Evolutionary conservation across 352 stramenopile species (phyloP).

Genomic region (Globisporangium emineosum): DNA sequence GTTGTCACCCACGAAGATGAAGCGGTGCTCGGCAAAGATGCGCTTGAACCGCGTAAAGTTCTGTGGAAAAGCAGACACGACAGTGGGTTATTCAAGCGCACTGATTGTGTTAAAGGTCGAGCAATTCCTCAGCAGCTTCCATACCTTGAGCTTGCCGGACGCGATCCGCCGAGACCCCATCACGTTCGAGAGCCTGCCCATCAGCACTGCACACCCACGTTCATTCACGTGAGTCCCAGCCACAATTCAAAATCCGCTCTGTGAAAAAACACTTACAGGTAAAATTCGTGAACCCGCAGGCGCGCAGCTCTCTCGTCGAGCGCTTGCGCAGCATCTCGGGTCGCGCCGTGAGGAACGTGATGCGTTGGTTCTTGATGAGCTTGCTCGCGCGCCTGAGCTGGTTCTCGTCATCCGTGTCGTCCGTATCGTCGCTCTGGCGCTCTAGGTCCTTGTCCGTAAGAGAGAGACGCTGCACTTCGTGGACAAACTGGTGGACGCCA

Average conservation of each 20-base stretch:
- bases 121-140: neutral
- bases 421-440: conserved; percentile 6
- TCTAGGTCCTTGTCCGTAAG: conserved; percentile 22
- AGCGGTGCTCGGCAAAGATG: conserved; percentile 68
- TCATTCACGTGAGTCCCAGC: neutral
- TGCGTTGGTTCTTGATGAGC: conserved; percentile 30
- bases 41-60: conserved; percentile 76
- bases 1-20: conserved; percentile 82
- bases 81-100: neutral
- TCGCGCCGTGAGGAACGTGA: conserved; percentile 74
- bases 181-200: conserved; percentile 65
- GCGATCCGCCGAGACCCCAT: conserved; percentile 66
- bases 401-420: conserved; percentile 22
- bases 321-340: conserved; percentile 67
- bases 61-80: conserved; percentile 18
- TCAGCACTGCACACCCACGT: conserved; percentile 43
- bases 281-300: conserved; percentile 73
- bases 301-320: conserved; percentile 57
- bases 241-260: neutral
- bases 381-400: conserved; percentile 1
- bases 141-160: conserved; percentile 61
- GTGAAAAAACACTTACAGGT: conserved; percentile 32
- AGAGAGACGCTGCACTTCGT: conserved; percentile 57
- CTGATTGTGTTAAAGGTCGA: neutral
- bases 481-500: conserved; percentile 78